A percentile compares a stretch with the other conserved stretches of the same genome.
Conservation (phyloP, 352 stramenopile species). For the Elongisporangium undulatum region DNA sequence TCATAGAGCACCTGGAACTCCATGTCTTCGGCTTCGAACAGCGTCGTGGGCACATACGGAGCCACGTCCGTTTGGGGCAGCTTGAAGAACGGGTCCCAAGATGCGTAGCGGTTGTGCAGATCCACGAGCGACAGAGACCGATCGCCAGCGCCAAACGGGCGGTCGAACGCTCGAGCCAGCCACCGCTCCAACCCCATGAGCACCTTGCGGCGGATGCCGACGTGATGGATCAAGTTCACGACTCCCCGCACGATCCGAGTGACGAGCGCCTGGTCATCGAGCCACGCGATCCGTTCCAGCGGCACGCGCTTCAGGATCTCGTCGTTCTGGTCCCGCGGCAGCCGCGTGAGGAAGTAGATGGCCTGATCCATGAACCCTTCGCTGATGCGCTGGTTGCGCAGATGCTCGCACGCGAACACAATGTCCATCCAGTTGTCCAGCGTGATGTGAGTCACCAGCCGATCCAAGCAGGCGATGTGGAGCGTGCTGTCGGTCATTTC, state of each 20-base stretch:
- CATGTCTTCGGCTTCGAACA: slow-evolving; percentile 26
- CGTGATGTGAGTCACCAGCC: slow-evolving; percentile 23
- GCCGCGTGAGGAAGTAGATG: slow-evolving; percentile 21
- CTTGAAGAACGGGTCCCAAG: background rate
- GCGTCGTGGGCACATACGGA: slow-evolving; percentile 13
- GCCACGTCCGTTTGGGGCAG: background rate
- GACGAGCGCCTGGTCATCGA: slow-evolving; percentile 28
- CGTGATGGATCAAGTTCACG: slow-evolving; percentile 35
- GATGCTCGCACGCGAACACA: slow-evolving; percentile 15
- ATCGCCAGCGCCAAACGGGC: background rate
- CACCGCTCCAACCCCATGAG: slow-evolving; percentile 5
- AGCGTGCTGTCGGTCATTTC: slow-evolving; percentile 25
- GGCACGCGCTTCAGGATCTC: slow-evolving; percentile 27
- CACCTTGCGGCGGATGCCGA: slow-evolving; percentile 26
- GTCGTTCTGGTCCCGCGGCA: slow-evolving; percentile 17
- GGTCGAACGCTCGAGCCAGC: background rate
- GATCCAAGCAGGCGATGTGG: slow-evolving; percentile 30
- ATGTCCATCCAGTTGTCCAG: slow-evolving; percentile 45
- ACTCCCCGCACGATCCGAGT: slow-evolving; percentile 23
- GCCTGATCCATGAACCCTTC: slow-evolving; percentile 25
- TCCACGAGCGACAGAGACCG: background rate
- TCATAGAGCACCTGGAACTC: slow-evolving; percentile 28
- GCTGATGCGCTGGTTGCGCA: slow-evolving; percentile 16
- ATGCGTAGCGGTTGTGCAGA: background rate
- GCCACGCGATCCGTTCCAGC: slow-evolving; percentile 19